Percentiles rank a stretch among this genome's conserved stretches.
Conservation (phyloP, 495 filamentous ascomycete species). For the Poronia punctata region DNA sequence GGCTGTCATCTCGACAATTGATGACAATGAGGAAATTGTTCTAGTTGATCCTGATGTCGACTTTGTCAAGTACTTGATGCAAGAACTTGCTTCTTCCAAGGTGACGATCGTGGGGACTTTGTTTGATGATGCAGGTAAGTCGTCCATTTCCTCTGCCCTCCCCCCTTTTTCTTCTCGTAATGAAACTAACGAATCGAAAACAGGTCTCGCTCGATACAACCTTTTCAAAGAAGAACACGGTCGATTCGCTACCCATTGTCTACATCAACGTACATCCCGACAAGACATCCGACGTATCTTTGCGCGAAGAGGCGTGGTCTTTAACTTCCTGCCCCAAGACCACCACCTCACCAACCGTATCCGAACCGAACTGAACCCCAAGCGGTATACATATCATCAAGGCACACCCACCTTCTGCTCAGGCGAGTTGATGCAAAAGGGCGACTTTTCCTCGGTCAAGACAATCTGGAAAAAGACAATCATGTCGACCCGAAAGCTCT, state of each 20-base stretch:
- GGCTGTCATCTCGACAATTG: constrained; percentile 11
- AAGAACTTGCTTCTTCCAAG: constrained; percentile 9
- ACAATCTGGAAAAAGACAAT: constrained; percentile 20
- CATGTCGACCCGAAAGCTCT: constrained; percentile 7
- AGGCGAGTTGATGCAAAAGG: neutral
- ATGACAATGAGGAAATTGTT: constrained; percentile 10
- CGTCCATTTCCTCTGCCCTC: neutral
- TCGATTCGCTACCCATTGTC: neutral
- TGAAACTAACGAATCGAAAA: neutral
- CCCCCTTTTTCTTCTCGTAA: neutral
- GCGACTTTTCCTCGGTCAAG: neutral
- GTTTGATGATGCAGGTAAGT: neutral
- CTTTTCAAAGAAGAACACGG: neutral
- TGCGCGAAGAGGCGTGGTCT: constrained; percentile 15
- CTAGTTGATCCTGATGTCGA: constrained; percentile 30
- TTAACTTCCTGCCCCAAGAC: constrained; percentile 23
- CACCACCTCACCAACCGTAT: constrained; percentile 22
- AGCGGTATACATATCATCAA: constrained; percentile 18
- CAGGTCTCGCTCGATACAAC: neutral
- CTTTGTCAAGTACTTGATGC: constrained; percentile 21
- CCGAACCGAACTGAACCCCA: constrained; percentile 11
- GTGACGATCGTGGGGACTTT: constrained; percentile 1
- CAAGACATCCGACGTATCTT: constrained; percentile 25
- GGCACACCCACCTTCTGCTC: constrained; percentile 5
- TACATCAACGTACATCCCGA: constrained; percentile 20